A percentile compares a stretch with the other conserved stretches of the same genome.
Evolutionary conservation across 345 rosid genomes (phyloP).

Genomic region (Adansonia digitata): DNA sequence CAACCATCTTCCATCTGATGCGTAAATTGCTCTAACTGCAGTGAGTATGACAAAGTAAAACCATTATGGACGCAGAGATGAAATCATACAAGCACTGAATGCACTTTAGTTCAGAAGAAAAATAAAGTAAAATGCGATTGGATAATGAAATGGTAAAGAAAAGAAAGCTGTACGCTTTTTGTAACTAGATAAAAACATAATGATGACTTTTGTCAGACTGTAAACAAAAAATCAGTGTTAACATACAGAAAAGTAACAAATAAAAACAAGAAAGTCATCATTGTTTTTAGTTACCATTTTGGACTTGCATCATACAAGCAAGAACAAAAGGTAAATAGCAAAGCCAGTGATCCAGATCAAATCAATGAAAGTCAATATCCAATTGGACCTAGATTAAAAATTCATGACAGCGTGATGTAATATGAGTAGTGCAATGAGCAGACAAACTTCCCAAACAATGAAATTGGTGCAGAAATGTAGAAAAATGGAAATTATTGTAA

Average conservation of each 20-base stretch:
- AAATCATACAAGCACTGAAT: not conserved
- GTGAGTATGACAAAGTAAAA: constrained; percentile 8
- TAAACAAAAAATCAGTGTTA: not conserved
- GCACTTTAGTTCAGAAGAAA: not conserved
- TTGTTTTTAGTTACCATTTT: no score
- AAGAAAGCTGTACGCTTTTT: not conserved
- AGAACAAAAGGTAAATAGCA: not conserved
- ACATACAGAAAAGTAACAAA: not conserved
- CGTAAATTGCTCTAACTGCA: constrained; percentile 61
- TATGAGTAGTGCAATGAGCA: not conserved
- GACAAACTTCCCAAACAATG: not conserved
- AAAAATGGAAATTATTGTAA: not conserved
- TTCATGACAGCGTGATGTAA: not conserved
- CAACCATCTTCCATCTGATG: constrained; percentile 95
- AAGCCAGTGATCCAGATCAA: not conserved
- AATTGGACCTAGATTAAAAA: not conserved
- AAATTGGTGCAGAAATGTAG: not conserved
- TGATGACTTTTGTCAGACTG: not conserved
- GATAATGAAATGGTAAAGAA: not conserved
- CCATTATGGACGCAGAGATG: not conserved
- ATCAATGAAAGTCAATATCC: not conserved
- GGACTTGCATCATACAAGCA: not conserved
- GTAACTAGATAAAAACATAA: not conserved
- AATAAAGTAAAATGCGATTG: not conserved
- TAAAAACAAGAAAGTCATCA: not conserved